phyloP scores from a whole-genome alignment of 441 rosid genomes.

The Erysimum pusillum region DNA sequence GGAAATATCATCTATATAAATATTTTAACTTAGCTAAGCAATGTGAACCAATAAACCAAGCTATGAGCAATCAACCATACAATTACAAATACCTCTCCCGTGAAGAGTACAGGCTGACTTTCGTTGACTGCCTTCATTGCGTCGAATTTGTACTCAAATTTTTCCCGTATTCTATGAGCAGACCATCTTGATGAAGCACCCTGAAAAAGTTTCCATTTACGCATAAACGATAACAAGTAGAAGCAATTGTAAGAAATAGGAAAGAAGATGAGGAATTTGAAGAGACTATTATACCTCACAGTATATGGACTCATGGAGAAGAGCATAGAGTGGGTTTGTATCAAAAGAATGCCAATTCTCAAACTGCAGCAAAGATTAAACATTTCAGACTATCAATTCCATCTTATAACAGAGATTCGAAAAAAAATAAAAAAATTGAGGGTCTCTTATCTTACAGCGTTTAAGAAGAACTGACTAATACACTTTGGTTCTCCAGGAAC shows the following conservation, averaged over 20 bases:
- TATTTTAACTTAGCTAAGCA: slow-evolving; percentile 1
- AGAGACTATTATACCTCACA: slow-evolving; percentile 71
- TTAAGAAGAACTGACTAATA: slow-evolving; percentile 77
- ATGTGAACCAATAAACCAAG: slow-evolving; percentile 8
- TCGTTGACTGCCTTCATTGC: slow-evolving; percentile 73
- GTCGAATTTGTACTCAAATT: slow-evolving; percentile 62
- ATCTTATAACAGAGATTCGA: slow-evolving; percentile 8
- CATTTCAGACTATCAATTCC: slow-evolving; percentile 34
- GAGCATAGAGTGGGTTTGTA: slow-evolving; percentile 88
- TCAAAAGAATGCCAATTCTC: slow-evolving; percentile 77
- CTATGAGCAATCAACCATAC: slow-evolving; percentile 1
- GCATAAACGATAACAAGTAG: slow-evolving; percentile 7
- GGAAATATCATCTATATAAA: slow-evolving; percentile 81
- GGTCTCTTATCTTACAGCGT: slow-evolving; percentile 76
- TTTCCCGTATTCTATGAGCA: slow-evolving; percentile 68
- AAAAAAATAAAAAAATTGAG: slow-evolving; percentile 9
- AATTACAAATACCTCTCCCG: slow-evolving; percentile 74
- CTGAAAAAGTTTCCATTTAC: slow-evolving; percentile 42
- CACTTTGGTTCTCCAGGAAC: slow-evolving; percentile 76
- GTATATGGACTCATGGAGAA: slow-evolving; percentile 85
- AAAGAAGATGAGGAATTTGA: slow-evolving; percentile 22
- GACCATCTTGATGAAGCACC: slow-evolving; percentile 90
- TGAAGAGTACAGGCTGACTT: slow-evolving; percentile 76
- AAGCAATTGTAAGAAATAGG: background rate
- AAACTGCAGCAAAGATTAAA: slow-evolving; percentile 57